Evolutionary conservation across 2,329 filamentous ascomycete species (phyloP).

Genomic region (Diplodia sapinea): DNA sequence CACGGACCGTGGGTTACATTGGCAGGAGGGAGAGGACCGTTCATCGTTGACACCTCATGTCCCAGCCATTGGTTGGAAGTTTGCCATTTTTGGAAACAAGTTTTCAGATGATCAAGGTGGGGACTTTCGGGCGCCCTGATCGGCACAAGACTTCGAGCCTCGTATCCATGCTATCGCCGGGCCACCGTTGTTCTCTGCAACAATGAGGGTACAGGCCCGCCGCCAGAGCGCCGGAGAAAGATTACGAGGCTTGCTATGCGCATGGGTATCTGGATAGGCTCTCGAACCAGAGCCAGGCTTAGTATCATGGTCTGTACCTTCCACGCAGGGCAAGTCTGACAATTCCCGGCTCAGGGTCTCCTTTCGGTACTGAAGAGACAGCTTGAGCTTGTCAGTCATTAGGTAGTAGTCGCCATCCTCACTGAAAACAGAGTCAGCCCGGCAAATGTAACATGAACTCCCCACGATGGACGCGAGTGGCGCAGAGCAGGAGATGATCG

Average conservation of each 20-base stretch:
- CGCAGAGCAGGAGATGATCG: too few relatives aligned
- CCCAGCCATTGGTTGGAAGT: not conserved
- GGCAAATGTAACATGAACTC: too few relatives aligned
- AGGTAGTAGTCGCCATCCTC: too few relatives aligned
- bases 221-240: not conserved
- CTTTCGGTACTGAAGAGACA: too few relatives aligned
- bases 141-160: conserved; percentile 1
- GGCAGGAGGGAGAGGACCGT: not conserved
- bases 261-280: not conserved
- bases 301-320: not conserved
- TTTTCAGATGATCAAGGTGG: conserved; percentile 16
- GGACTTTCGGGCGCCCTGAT: not conserved
- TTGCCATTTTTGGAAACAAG: conserved; percentile 12
- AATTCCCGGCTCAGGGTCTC: not conserved
- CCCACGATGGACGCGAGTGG: too few relatives aligned
- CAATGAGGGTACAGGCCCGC: too few relatives aligned
- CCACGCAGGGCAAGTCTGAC: not conserved
- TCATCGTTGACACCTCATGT: not conserved
- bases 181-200: not conserved
- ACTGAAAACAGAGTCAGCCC: too few relatives aligned
- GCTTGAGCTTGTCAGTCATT: too few relatives aligned
- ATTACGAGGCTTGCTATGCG: not conserved
- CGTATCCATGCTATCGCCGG: conserved; percentile 3
- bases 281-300: not conserved
- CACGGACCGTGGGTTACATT: conserved; percentile 16